These are phyloP conservation scores for Santalum album DNA, from an alignment of 164 flowering plant genomes.

Conservation along the genomic window DNA sequence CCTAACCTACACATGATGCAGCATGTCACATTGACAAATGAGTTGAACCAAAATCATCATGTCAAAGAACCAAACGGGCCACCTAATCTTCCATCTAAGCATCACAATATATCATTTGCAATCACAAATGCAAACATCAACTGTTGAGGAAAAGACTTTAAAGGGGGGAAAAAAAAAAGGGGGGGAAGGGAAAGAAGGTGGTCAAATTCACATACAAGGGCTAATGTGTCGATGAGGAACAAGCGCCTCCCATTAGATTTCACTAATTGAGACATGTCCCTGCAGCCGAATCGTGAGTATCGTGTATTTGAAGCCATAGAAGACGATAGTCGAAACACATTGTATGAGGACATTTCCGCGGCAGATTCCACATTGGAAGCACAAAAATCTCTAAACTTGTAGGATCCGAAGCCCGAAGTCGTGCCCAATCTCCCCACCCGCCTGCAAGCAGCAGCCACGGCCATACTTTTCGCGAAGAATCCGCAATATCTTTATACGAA, in stretches of 20 bases:
- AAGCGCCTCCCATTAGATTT: slow-evolving; percentile 9
- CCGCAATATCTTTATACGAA: too few relatives aligned
- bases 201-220: slow-evolving; percentile 9
- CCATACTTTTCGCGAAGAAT: too few relatives aligned
- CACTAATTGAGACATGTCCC: neutral
- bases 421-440: neutral
- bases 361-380: neutral
- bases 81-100: too few relatives aligned
- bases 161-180: neutral
- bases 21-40: neutral
- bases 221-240: slow-evolving; percentile 19
- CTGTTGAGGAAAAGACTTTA: neutral
- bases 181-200: too few relatives aligned
- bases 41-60: neutral
- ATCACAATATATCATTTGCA: too few relatives aligned
- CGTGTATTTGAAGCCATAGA: neutral
- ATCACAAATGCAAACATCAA: too few relatives aligned
- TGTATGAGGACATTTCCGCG: neutral
- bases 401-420: neutral
- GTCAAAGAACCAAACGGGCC: neutral
- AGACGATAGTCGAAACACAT: neutral
- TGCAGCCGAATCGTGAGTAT: neutral
- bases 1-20: slow-evolving; percentile 36
- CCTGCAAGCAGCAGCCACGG: neutral
- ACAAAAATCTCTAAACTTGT: neutral